phyloP scores from a whole-genome alignment of 2,329 filamentous ascomycete species.

The Xylaria arbuscula region DNA sequence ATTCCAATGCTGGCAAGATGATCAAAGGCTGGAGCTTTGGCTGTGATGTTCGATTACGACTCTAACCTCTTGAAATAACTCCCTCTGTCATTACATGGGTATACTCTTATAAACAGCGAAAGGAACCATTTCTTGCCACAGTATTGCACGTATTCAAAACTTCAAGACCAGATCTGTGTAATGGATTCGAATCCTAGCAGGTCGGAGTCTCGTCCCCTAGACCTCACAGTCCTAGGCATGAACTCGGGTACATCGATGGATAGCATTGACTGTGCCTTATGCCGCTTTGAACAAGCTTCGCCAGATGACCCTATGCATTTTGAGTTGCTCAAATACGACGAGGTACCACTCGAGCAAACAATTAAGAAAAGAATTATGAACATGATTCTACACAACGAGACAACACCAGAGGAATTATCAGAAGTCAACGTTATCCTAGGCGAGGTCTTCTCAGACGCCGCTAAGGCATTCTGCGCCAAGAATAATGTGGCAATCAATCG shows the following conservation, averaged over 20 bases:
- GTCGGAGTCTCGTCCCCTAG: constrained; percentile 48
- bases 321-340: constrained; percentile 66
- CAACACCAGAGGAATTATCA: constrained; percentile 64
- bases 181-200: constrained; percentile 6
- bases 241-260: constrained; percentile 67
- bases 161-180: constrained; percentile 3
- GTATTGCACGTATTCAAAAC: not conserved
- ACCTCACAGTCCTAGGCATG: constrained; percentile 65
- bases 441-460: constrained; percentile 65
- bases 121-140: not conserved
- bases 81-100: not conserved
- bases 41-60: constrained; percentile 15
- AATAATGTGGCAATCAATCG: constrained; percentile 56
- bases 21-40: not conserved
- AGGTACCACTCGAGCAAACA: constrained; percentile 62
- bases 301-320: constrained; percentile 66
- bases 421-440: constrained; percentile 68
- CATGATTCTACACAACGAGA: constrained; percentile 66
- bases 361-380: constrained; percentile 68
- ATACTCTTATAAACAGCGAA: constrained; percentile 4
- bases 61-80: not conserved
- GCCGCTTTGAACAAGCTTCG: constrained; percentile 64
- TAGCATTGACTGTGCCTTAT: constrained; percentile 68
- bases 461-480: constrained; percentile 60
- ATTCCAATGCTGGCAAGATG: not conserved